These are phyloP conservation scores for Coffea eugenioides DNA, from an alignment of 257 asterid species.

Conservation along the genomic window DNA sequence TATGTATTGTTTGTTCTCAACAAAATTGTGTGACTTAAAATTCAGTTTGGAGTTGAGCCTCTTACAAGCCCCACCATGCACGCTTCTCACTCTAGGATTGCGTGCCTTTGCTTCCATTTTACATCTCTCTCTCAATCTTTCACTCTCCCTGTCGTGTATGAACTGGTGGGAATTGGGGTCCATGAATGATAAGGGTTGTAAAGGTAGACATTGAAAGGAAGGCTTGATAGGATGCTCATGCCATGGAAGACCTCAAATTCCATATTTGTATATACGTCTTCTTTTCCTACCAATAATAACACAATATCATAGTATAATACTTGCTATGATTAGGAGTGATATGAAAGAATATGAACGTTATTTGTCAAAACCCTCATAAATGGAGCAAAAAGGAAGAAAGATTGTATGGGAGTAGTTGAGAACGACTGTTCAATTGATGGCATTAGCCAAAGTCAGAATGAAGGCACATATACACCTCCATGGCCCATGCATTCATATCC, in stretches of 20 bases:
- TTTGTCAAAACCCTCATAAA: conserved; percentile 43
- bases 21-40: no score
- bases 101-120: conserved; percentile 60
- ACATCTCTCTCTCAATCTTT: conserved; percentile 37
- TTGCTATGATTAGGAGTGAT: conserved; percentile 60
- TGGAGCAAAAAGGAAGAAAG: conserved; percentile 36
- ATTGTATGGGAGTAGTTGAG: conserved; percentile 21
- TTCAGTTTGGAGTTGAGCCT: conserved; percentile 32
- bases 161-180: conserved; percentile 31
- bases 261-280: not conserved
- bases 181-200: conserved; percentile 41
- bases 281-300: conserved; percentile 25
- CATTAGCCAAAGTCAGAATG: conserved; percentile 17
- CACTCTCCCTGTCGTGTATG: not conserved
- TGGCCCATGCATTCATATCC: not conserved
- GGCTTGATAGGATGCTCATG: conserved; percentile 31
- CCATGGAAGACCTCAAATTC: conserved; percentile 6
- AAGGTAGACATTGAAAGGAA: conserved; percentile 32
- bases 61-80: conserved; percentile 37
- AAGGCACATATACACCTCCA: not conserved
- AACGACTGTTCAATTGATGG: conserved; percentile 27
- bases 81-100: conserved; percentile 28
- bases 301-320: conserved; percentile 26
- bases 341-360: conserved; percentile 45
- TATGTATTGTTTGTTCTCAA: no score